Base-by-base conservation (phyloP, 192 early-diverging fungal species). In the Entomortierella lignicola region DNA sequence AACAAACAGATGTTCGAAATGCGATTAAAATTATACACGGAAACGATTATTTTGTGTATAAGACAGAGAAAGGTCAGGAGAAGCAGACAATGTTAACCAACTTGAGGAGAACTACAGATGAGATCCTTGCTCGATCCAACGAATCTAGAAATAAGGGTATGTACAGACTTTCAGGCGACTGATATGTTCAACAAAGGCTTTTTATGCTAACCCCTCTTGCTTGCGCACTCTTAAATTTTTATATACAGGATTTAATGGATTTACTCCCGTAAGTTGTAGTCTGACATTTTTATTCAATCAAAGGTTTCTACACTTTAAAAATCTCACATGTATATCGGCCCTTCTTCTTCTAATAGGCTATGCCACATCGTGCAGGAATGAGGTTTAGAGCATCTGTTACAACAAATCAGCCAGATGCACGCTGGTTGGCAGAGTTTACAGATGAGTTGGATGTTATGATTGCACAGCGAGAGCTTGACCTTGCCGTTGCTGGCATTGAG, bases 361-460 rank as follows among this genome's bases (percentile, higher is more conserved):
- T 79, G 75, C 68, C 75, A 8, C 69, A 70, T 34, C 75, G 75
- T 29, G 62, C 67, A 59, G 75, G 75, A 34, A 66, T 70, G 62
- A 65, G 43, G 30, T 74, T 74, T 31, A 69, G 58, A 51, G 51
- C 71, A 1, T 51, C 55, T 20, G 68, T 60, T 32, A 65, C 73
- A 20, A 50, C 72, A 18, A 72, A 60, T 41, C 64, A 73, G 26
- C 55, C 60, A 15, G 83, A 88, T 60, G 59, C 73, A 26, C 81
- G 82, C n/a, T 92, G 90, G 90, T 60, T 95, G 18, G 85, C 84
- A 51, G 92, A 95, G 61, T 87, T 96, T 53, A 85, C 92, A 8
- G 96, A 98, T 80, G 91, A 94, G 54, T 80, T 99, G 51, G 98
- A 98, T 59, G 96, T 99, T 10, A 80, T 92, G 30, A 97, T 99